Base-by-base conservation (phyloP, 2,329 filamentous ascomycete genomes). In the Anisogramma anomala region DNA sequence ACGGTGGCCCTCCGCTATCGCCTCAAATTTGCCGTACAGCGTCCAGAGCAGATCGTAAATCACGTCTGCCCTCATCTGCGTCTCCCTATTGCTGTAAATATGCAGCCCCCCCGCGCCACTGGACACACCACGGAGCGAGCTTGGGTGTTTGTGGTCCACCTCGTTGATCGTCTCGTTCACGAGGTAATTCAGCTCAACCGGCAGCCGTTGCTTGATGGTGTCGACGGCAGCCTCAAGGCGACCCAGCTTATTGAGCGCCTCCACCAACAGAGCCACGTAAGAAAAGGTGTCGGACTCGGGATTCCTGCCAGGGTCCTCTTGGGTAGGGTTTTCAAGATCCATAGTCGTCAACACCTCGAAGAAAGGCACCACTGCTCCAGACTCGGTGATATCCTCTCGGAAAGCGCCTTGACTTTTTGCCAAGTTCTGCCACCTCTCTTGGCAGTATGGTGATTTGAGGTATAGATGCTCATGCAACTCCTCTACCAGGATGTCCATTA, bases 391-490 rank as follows among this genome's bases (percentile, higher is more conserved):
- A 27, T 58, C 64, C 37, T 73, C 69, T 32, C 64, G 65, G 46
- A 63, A 66, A 1, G 46, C 37, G 6, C 74, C 69, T 49, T 84
- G 79, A 27, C 72, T 74, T 52, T 81, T 82, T 27, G 80, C 72
- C 45, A 94, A 76, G 44, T 74, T 75, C 60, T 94, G 93, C 91
- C 91, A 98, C 50, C 91, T 73, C 57, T 94, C 86, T 57, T 94
- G 87, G 56, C 89, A 96, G 58, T 98, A 98, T 0, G 89, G 91
- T 3, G 89, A 96, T 58, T 96, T 96, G 28, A 98, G 76, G 57
- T 98, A 98, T 3, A 98, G 71, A 62, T 98, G 91, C 58, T 94
- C 91, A 57, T 98, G 91, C 25, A 98, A 69, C 60, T 98, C 91
- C 58, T 98, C 91, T n/a, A 96, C 79, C 42, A 98, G 60, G 39